Base-by-base conservation (phyloP, 2,329 filamentous ascomycete species). In the Pseudopithomyces chartarum region DNA sequence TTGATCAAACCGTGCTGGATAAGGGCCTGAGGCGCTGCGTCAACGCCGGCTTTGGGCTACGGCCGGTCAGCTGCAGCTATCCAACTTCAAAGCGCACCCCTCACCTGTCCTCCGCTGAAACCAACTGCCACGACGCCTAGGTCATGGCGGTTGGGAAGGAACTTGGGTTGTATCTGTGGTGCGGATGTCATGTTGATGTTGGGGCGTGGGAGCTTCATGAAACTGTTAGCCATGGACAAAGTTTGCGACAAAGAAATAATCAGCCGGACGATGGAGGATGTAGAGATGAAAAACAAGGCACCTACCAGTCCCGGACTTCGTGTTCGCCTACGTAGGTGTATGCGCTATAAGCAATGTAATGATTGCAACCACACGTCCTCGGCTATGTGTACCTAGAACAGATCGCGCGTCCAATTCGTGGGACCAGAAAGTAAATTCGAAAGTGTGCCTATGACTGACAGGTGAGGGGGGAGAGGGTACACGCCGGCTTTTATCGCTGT, bases 71-170 rank as follows among this genome's bases (percentile, higher is more conserved):
- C 38, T 36, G 43, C 33, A 50, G 62, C 42, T 51, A 56, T 48
- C 26, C 17, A 17, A 34, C n/a, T 29, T 11, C 22, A 33, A 56
- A 59, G 61, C 55, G 54, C 46, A 34, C 42, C 56, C 10, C 82
- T 67, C 87, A 95, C 92, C 87, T 97, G 95, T 55, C 95, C 95
- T 64, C 94, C 94, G 52, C 92, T 96, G 82, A 98, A 99, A 61
- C 94, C 94, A 36, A 98, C 95, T 48, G 94, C 92, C 36, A 98
- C 92, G 55, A 99, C 85, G 60, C 94, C 95, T 62, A 99, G 84
- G 71, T 98, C 88, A 71, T 90, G 84, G 32, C 87, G 85, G 72
- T 88, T 84, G 62, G 88, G 83, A 66, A 98, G 89, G 81, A 97
- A 98, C 73, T 90, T 92, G 58, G 86, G 83, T 47, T 80, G 73